Evolutionary conservation across 805 yeast genomes (phyloP).

Genomic region (Candida argentea): DNA sequence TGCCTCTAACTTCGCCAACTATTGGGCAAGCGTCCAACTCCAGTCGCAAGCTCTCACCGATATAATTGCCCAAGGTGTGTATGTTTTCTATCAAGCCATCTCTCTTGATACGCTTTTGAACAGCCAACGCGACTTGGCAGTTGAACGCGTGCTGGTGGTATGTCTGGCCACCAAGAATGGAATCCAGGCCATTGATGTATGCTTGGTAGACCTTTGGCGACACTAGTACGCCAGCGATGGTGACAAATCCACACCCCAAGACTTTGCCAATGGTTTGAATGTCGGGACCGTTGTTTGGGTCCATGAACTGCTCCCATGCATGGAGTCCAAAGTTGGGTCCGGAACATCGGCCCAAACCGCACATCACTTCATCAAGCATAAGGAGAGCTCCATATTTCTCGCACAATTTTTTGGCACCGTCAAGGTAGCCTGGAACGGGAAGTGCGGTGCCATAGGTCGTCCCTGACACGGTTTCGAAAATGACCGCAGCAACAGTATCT

Average conservation of each 20-base stretch:
- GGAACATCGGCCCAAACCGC: slow-evolving; percentile 41
- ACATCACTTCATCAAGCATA: slow-evolving; percentile 48
- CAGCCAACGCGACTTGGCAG: slow-evolving; percentile 17
- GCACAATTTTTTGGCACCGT: slow-evolving; percentile 33
- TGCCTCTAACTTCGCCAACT: slow-evolving; percentile 54
- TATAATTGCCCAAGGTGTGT: slow-evolving; percentile 30
- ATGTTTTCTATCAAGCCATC: slow-evolving; percentile 30
- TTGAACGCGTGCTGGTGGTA: slow-evolving; percentile 18
- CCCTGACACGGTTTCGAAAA: slow-evolving; percentile 20
- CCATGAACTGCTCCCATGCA: slow-evolving; percentile 21
- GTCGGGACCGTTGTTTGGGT: slow-evolving; percentile 17
- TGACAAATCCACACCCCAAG: slow-evolving; percentile 21
- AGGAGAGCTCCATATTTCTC: slow-evolving; percentile 42
- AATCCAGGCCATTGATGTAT: slow-evolving; percentile 11
- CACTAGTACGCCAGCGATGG: slow-evolving; percentile 21
- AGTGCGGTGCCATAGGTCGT: slow-evolving; percentile 18
- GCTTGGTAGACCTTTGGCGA: slow-evolving; percentile 16
- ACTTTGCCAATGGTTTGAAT: slow-evolving; percentile 23
- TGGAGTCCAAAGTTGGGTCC: slow-evolving; percentile 16
- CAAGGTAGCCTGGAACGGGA: slow-evolving; percentile 17
- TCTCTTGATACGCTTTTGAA: slow-evolving; percentile 20
- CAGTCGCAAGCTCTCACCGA: slow-evolving; percentile 23
- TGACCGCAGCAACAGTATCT: slow-evolving; percentile 17
- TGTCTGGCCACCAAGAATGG: slow-evolving; percentile 16
- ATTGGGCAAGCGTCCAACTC: slow-evolving; percentile 5